phyloP scores from a whole-genome alignment of 305 asterid genomes.

The Rubia peregrina region DNA sequence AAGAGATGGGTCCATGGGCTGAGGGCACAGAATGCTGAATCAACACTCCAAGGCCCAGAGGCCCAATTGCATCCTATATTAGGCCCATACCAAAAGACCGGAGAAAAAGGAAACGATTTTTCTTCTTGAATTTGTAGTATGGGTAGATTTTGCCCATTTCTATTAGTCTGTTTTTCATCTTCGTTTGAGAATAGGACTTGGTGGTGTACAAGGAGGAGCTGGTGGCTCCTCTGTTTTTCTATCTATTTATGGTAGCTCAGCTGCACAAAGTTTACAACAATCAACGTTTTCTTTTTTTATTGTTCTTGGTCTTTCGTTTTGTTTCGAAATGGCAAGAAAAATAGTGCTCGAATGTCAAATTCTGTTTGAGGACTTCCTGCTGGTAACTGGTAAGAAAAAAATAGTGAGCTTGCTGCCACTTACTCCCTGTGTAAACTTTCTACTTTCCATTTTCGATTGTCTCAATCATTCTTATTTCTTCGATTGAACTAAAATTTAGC shows the following conservation, averaged over 20 bases:
- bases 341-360: neutral
- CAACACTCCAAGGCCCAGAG: neutral
- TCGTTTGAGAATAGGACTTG: slow-evolving; percentile 1
- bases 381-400: no score
- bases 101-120: neutral
- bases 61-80: neutral
- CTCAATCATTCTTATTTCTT: no score
- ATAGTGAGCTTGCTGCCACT: neutral
- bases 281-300: neutral
- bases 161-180: neutral
- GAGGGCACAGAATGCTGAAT: slow-evolving; percentile 5
- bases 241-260: neutral
- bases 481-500: no score
- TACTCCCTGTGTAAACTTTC: no score
- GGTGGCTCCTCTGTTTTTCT: neutral
- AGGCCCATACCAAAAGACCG: slow-evolving; percentile 2
- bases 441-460: no score
- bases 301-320: neutral
- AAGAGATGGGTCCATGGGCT: neutral
- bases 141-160: neutral
- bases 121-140: slow-evolving; percentile 2
- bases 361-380: no score
- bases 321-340: no score
- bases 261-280: slow-evolving; percentile 4
- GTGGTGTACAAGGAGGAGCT: slow-evolving; percentile 7